Percentiles rank a stretch among this genome's conserved stretches.
phyloP scores from a whole-genome alignment of 805 yeast species.

The Ogataea neopini region DNA sequence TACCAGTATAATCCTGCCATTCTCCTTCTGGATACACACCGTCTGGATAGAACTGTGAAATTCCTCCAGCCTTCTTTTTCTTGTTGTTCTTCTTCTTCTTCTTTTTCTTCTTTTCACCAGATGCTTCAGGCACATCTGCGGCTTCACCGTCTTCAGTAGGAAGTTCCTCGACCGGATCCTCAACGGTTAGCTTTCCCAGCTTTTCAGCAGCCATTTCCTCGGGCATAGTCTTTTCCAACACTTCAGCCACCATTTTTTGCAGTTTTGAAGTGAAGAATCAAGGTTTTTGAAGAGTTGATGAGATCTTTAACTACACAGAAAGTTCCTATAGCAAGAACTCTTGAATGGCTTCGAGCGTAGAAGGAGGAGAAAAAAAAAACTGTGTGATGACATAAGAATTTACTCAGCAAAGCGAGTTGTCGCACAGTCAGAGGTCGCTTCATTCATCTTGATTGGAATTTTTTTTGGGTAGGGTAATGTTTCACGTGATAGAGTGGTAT shows the following conservation, averaged over 20 bases:
- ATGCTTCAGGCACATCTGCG: slow-evolving; percentile 34
- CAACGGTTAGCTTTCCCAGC: slow-evolving; percentile 8
- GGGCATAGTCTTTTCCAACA: neutral
- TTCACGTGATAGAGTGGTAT: too few species aligned
- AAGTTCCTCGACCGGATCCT: slow-evolving; percentile 2
- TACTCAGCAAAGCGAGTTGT: too few species aligned
- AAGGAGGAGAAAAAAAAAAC: neutral
- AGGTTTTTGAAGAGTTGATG: too few species aligned
- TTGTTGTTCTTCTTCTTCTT: slow-evolving; percentile 62
- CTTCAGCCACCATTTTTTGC: slow-evolving; percentile 1
- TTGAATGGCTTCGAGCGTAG: too few species aligned
- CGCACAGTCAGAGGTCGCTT: too few species aligned
- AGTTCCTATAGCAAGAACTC: neutral
- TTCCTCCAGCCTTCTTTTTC: slow-evolving; percentile 61
- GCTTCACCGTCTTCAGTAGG: slow-evolving; percentile 22
- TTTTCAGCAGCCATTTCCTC: slow-evolving; percentile 11
- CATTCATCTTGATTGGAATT: too few species aligned
- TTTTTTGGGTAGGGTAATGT: too few species aligned
- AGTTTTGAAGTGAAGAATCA: neutral
- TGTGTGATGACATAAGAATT: neutral
- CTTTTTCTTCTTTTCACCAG: slow-evolving; percentile 35
- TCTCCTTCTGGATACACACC: slow-evolving; percentile 84
- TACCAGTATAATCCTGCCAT: slow-evolving; percentile 69
- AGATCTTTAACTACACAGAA: neutral
- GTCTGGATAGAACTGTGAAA: slow-evolving; percentile 67